Evolutionary conservation across 2,329 filamentous ascomycete genomes (phyloP), one percentile per base, ranked within the genome.

Genomic region (Aspergillus calidoustus): DNA sequence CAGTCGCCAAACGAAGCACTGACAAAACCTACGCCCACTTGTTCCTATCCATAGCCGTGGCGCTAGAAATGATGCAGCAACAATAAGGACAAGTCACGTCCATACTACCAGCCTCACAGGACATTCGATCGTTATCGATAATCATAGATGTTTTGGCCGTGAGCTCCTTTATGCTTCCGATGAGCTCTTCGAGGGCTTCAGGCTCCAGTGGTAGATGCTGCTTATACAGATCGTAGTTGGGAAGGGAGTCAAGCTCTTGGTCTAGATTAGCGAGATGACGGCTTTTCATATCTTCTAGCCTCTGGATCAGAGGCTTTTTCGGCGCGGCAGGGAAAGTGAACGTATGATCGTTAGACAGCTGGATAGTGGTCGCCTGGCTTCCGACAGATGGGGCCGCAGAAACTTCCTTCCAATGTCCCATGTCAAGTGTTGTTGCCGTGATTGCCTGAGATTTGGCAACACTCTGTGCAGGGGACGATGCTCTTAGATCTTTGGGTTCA

Each of bases 1-100:
- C 19, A n/a, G 3, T 11, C 4, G 9, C 17, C 17, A 2, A 54
- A 38, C 4, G 17, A 13, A 47, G 17, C 9, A 50, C 6, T 7
- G 57, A 19, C 25, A 11, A 47, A 17, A 60, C 58, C 46, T 56
- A 60, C 58, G 38, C 31, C 58, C 58, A 60, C 46, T 60, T 60
- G 4, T 31, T 25, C 11, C 49, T 56, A 11, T 51, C 30, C 28
- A 43, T 60, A 9, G 51, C 47, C 3, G 38, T 46, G 46, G 52
- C 30, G 34, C 52, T 56, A 13, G 58, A 56, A 11, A 60, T 15
- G 15, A 53, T 19, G 34, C 52, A 60, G 28, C 52, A 60, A 25
- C 58, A 60, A 46, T 55, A 60, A 19, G 52, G 58, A 43, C 58
- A 60, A 5, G 25, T 52, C 3, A 50, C 52, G n/a, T 60, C 58